Evolutionary conservation across 768 basidiomycete species (phyloP).

Genomic region (Crepidotus variabilis): DNA sequence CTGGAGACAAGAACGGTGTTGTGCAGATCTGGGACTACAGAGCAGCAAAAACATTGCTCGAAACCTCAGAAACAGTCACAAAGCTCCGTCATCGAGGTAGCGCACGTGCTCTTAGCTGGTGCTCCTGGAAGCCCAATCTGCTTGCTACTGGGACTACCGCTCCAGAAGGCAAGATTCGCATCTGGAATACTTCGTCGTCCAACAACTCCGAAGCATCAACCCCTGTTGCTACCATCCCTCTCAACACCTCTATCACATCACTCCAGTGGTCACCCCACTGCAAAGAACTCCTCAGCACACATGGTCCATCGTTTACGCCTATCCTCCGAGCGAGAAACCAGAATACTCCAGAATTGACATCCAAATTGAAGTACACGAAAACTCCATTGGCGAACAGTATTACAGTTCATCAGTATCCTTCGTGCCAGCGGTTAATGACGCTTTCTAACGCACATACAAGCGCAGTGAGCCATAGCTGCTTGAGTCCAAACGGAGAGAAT

Average conservation of each 20-base stretch:
- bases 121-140: conserved; percentile 77
- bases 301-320: conserved; percentile 57
- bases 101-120: conserved; percentile 76
- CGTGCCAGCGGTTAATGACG: conserved; percentile 43
- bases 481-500: conserved; percentile 59
- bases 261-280: conserved; percentile 83
- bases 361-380: conserved; percentile 10
- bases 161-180: conserved; percentile 38
- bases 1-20: conserved; percentile 81
- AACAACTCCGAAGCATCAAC: conserved; percentile 17
- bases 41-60: conserved; percentile 55
- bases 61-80: conserved; percentile 47
- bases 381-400: conserved; percentile 63
- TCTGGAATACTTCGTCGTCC: conserved; percentile 41
- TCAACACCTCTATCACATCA: conserved; percentile 67
- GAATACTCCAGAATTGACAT: neutral
- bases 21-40: conserved; percentile 79
- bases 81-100: conserved; percentile 60
- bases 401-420: conserved; percentile 75
- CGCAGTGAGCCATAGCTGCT: conserved; percentile 55
- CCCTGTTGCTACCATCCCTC: conserved; percentile 60
- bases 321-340: conserved; percentile 29
- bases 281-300: conserved; percentile 87
- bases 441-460: conserved; percentile 54
- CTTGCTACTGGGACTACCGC: conserved; percentile 68